Evolutionary conservation across 177 flowering plant genomes (phyloP).

Genomic region (Vitis hybrid): DNA sequence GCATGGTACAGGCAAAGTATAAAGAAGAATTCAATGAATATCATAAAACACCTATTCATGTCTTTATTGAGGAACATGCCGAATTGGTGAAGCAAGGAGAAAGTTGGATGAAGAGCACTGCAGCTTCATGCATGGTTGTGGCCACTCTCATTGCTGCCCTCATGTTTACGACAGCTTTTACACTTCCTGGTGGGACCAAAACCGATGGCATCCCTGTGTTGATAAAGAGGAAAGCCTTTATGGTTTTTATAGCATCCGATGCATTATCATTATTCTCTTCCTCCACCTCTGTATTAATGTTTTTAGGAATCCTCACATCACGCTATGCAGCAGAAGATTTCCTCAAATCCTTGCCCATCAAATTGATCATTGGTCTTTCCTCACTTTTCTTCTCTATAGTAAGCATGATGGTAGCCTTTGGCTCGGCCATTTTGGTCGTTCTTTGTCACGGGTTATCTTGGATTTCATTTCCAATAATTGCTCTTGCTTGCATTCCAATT

Average conservation of each 20-base stretch:
- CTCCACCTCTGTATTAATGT: slow-evolving; percentile 27
- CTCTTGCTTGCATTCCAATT: slow-evolving; percentile 4
- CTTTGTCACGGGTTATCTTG: neutral
- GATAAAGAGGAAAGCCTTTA: neutral
- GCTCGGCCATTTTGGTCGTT: neutral
- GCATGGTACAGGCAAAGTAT: slow-evolving; percentile 21
- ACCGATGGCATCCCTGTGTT: slow-evolving; percentile 14
- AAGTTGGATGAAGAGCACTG: slow-evolving; percentile 30
- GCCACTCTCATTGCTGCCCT: slow-evolving; percentile 31
- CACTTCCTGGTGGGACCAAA: slow-evolving; percentile 28
- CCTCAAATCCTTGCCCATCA: slow-evolving; percentile 1
- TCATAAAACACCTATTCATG: slow-evolving; percentile 14
- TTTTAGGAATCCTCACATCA: slow-evolving; percentile 27
- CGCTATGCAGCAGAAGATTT: slow-evolving; percentile 22
- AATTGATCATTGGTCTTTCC: slow-evolving; percentile 9
- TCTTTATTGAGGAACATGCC: slow-evolving; percentile 26
- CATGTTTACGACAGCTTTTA: slow-evolving; percentile 28
- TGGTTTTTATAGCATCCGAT: slow-evolving; percentile 24
- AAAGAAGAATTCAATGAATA: slow-evolving; percentile 14
- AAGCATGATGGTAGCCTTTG: slow-evolving; percentile 9
- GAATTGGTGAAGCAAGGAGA: slow-evolving; percentile 24
- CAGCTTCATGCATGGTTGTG: slow-evolving; percentile 28
- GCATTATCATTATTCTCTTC: slow-evolving; percentile 29
- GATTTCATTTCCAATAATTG: neutral
- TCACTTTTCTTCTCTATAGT: slow-evolving; percentile 8